Evolutionary conservation across 169 alveolate genomes (phyloP).

Genomic region (Neospora caninum): DNA sequence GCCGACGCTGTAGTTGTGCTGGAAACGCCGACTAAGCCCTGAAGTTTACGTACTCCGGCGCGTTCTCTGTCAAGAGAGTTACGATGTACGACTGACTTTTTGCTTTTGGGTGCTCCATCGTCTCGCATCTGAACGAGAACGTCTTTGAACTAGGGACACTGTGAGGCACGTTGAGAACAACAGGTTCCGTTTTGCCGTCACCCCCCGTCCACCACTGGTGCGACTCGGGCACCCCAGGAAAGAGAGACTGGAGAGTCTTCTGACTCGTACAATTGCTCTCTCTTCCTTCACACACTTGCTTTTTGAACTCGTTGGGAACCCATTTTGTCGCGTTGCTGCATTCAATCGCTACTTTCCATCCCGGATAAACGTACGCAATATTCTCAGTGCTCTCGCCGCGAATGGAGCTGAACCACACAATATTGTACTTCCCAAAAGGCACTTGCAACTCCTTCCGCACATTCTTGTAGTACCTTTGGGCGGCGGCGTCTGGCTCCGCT

Average conservation of each 20-base stretch:
- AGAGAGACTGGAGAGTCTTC: background rate
- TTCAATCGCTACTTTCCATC: conserved; percentile 2
- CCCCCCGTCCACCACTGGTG: conserved; percentile 31
- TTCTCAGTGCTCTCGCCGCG: conserved; percentile 13
- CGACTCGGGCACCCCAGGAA: background rate
- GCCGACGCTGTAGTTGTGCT: background rate
- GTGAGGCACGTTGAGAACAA: background rate
- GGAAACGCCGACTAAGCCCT: background rate
- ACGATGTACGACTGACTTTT: background rate
- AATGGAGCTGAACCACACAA: background rate
- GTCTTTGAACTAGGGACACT: background rate
- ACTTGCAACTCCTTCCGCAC: background rate
- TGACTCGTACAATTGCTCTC: background rate
- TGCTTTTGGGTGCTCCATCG: background rate
- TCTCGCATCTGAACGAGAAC: conserved; percentile 9
- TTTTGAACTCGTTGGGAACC: background rate
- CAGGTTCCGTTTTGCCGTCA: background rate
- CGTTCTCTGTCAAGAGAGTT: background rate
- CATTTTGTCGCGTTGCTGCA: background rate
- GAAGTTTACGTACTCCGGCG: background rate
- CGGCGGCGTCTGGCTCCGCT: background rate
- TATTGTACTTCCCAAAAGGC: background rate
- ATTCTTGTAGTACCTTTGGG: background rate
- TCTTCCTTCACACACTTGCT: background rate
- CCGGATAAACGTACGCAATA: background rate